These are phyloP conservation scores for Cerrena zonata DNA, from an alignment of 1,284 basidiomycete species.

Conservation along the genomic window DNA sequence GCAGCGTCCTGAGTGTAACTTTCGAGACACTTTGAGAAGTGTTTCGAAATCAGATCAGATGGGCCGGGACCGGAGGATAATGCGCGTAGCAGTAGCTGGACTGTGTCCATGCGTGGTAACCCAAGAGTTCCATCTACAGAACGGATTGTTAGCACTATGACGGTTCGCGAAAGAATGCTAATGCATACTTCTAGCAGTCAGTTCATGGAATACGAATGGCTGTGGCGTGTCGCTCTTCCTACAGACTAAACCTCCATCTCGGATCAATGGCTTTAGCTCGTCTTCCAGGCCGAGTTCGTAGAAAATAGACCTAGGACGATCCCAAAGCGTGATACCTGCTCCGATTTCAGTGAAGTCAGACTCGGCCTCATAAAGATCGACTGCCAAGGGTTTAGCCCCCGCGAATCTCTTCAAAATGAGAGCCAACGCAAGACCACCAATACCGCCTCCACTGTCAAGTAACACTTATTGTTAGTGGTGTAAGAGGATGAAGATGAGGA, in stretches of 20 bases:
- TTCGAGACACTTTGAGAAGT: neutral
- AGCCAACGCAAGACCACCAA: constrained; percentile 5
- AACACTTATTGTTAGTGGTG: neutral
- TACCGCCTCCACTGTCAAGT: constrained; percentile 2
- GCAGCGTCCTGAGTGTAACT: neutral
- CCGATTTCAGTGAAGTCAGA: neutral
- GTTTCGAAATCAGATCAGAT: neutral
- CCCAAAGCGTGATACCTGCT: constrained; percentile 4
- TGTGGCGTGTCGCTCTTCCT: constrained; percentile 4
- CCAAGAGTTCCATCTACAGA: no score
- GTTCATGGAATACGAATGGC: neutral
- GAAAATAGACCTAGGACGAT: constrained; percentile 1
- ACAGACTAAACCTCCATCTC: neutral
- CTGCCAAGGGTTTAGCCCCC: neutral
- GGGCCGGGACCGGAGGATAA: no score
- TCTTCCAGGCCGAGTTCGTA: constrained; percentile 1
- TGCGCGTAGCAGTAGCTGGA: no score
- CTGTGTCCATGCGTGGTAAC: no score
- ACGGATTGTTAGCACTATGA: no score
- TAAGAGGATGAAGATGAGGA: neutral
- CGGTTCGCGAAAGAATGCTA: no score
- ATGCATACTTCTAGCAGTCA: no score
- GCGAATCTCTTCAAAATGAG: constrained; percentile 3
- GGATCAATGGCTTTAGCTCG: neutral
- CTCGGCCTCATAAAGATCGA: constrained; percentile 7